Evolutionary conservation across 768 basidiomycete genomes (phyloP).

Genomic region (Termitomyces sp.): DNA sequence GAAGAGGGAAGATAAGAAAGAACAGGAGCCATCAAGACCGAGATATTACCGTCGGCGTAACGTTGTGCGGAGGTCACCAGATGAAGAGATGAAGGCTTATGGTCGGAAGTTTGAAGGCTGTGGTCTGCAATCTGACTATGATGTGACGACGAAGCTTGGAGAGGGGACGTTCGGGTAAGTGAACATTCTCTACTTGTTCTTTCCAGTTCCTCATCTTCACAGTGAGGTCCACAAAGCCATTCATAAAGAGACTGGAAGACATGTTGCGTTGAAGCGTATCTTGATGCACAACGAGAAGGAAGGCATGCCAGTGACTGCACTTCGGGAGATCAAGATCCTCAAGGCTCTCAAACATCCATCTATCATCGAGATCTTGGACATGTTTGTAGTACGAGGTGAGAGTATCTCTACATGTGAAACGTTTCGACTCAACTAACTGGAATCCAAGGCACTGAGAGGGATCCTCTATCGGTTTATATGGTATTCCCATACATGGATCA

Average conservation of each 20-base stretch:
- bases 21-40: constrained; percentile 16
- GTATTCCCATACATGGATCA: constrained; percentile 99
- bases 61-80: constrained; percentile 46
- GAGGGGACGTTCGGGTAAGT: constrained; percentile 96
- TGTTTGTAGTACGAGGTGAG: constrained; percentile 84
- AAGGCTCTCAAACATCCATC: constrained; percentile 85
- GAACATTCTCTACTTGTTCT: constrained; percentile 5
- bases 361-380: constrained; percentile 85
- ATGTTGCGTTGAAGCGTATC: constrained; percentile 91
- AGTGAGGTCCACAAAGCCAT: constrained; percentile 92
- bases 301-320: constrained; percentile 94
- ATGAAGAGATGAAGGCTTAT: constrained; percentile 67
- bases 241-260: constrained; percentile 51
- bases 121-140: constrained; percentile 72
- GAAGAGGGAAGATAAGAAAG: constrained; percentile 17
- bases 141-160: constrained; percentile 81
- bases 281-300: constrained; percentile 96
- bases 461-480: constrained; percentile 90
- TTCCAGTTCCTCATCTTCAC: constrained; percentile 8
- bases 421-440: background rate
- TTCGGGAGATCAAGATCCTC: constrained; percentile 95
- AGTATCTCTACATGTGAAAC: constrained; percentile 9
- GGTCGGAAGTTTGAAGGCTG: constrained; percentile 66
- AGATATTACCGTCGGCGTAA: constrained; percentile 33
- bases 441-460: constrained; percentile 55